Base-by-base conservation (phyloP, 192 early-diverging fungal genomes). In the Chytriomyces sp. region DNA sequence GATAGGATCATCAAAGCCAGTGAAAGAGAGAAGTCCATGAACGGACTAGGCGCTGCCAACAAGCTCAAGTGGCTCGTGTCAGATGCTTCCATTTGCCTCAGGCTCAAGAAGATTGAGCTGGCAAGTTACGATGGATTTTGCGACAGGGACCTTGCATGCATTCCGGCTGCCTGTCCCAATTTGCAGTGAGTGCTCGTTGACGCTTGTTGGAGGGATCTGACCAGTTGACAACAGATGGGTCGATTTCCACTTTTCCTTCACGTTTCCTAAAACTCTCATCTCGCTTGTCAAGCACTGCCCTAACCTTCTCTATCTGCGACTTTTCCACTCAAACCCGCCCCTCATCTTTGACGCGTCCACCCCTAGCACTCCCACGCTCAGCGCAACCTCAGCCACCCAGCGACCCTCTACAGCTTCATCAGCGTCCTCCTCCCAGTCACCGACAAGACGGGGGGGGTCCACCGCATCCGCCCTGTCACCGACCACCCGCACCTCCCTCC, bases 181-280 rank as follows among this genome's bases (percentile, higher is more conserved):
- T 52, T 80, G 28, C 79, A 81, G 72, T 74, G n/a, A 59, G 68
- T 49, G 22, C 14, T 22, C 44, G 22, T n/a, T n/a, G n/a, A n/a
- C n/a, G n/a, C n/a, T n/a, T n/a, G n/a, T n/a, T n/a, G n/a, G n/a
- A n/a, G n/a, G n/a, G n/a, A n/a, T n/a, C n/a, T n/a, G n/a, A 10
- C 10, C 44, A 49, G n/a, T 5, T 34, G 39, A 32, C 25, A 30
- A 59, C 39, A 75, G 74, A 75, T 84, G 82, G 82, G 78, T 80
- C 19, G 79, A 84, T 66, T 79, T 84, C 59, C 71, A 60, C 26
- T 84, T 84, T 58, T 56, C 75, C 36, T 81, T 81, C 69, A 81
- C 79, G 30, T 84, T 66, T 52, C 82, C 82, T 6, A 49, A 62
- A 39, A 84, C 82, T 10, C 40, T 65, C 37, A 39, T 8, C 17